phyloP scores from a whole-genome alignment of 2,329 filamentous ascomycete species.

The Arachnopeziza araneosa region DNA sequence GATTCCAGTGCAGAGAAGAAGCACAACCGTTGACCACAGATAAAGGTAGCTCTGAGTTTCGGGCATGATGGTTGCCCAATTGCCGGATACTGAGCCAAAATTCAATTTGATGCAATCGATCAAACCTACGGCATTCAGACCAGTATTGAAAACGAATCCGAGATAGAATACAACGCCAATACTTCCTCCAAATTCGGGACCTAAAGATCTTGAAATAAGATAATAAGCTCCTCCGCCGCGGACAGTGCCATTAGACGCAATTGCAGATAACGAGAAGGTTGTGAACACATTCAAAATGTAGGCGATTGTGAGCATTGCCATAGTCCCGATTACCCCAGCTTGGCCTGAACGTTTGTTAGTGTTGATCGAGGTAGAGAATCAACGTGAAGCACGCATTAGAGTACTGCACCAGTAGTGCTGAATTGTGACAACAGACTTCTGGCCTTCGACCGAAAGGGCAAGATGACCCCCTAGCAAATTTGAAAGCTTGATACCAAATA shows the following conservation, averaged over 20 bases:
- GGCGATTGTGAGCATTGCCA: constrained; percentile 68
- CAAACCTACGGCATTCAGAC: constrained; percentile 80
- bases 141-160: constrained; percentile 83
- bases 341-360: constrained; percentile 36
- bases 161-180: constrained; percentile 86
- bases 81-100: constrained; percentile 53
- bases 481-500: too few species aligned
- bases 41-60: constrained; percentile 74
- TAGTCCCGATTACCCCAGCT: constrained; percentile 70
- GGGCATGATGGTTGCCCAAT: constrained; percentile 54
- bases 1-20: constrained; percentile 66
- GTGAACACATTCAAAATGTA: constrained; percentile 81
- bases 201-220: constrained; percentile 77
- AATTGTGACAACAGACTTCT: too few species aligned
- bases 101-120: constrained; percentile 78
- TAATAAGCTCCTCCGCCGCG: constrained; percentile 86
- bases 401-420: too few species aligned
- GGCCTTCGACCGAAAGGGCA: too few species aligned
- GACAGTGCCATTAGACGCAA: constrained; percentile 85
- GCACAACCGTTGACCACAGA: constrained; percentile 64
- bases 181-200: constrained; percentile 83
- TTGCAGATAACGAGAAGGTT: constrained; percentile 79
- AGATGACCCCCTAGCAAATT: too few species aligned
- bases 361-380: too few species aligned
- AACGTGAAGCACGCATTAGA: too few species aligned